Evolutionary conservation across 129 eudicot species (phyloP).

Genomic region (Artemisia argyi): DNA sequence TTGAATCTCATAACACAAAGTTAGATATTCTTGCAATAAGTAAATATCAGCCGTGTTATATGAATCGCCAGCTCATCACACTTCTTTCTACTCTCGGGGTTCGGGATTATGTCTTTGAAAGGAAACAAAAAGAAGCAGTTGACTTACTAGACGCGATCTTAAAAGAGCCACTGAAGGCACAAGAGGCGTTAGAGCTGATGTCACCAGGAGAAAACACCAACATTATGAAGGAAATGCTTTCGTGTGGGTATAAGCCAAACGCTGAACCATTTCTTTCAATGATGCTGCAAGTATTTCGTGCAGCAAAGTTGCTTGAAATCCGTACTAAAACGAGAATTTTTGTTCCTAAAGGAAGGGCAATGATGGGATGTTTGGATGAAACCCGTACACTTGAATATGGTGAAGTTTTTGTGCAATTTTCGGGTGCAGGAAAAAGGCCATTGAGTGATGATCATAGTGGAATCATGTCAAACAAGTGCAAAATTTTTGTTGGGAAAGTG

Average conservation of each 20-base stretch:
- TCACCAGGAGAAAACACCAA: conserved; percentile 81
- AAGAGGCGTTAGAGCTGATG: conserved; percentile 75
- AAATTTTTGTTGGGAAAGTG: conserved; percentile 44
- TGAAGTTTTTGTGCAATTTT: conserved; percentile 76
- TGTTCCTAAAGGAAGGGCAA: conserved; percentile 59
- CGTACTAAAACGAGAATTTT: conserved; percentile 63
- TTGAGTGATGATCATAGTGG: conserved; percentile 30
- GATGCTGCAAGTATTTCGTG: conserved; percentile 83
- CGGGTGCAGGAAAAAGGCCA: conserved; percentile 42
- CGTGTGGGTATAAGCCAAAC: conserved; percentile 81
- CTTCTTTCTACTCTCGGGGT: conserved; percentile 85
- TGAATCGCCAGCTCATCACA: conserved; percentile 74
- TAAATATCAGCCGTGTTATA: conserved; percentile 77
- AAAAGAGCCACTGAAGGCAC: conserved; percentile 58
- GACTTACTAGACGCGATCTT: conserved; percentile 57
- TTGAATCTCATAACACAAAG: conserved; percentile 55
- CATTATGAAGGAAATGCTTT: conserved; percentile 71
- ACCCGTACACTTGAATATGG: conserved; percentile 74
- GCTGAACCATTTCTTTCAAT: conserved; percentile 81
- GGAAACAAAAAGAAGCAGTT: conserved; percentile 73
- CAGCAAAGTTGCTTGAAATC: conserved; percentile 71
- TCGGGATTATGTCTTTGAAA: conserved; percentile 51
- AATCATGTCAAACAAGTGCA: conserved; percentile 1
- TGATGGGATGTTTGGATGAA: conserved; percentile 96
- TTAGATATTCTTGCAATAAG: conserved; percentile 65